Base-by-base conservation (phyloP, 768 basidiomycete species). In the Suillus sp. region DNA sequence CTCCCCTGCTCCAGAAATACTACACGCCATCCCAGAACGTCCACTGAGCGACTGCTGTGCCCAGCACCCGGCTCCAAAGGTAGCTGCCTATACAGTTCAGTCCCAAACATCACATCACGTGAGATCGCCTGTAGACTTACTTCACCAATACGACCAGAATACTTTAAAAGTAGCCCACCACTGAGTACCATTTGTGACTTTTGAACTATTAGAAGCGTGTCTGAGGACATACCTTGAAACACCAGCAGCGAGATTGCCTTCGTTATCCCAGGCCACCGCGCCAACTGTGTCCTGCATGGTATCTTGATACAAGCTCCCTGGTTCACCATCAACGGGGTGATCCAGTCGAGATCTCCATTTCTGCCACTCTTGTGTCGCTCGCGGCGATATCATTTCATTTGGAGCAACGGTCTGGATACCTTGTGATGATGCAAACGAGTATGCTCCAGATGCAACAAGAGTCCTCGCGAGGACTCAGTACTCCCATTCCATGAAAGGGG, bases 21-120 rank as follows among this genome's bases (percentile, higher is more conserved):
- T 92, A 66, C 89, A 92, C 25, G 89, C 87, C 65, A 88, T 77
- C 27, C 82, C 79, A 16, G 69, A 25, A 56, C 40, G 54, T 53
- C 68, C 63, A 56, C 70, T 63, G 4, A 25, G 59, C 16, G 67
- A 68, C 35, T 74, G 73, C 62, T 83, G 78, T 1, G 89, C 89
- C 90, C 90, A 93, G 63, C 91, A 92, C 42, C 91, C 91, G 13
- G 91, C 85, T 20, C 91, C 91, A 66, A 82, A 91, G 6, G 85
- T 68, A 1, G 89, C 87, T 3, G 91, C 91, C 90, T 90, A 64
- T 35, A 55, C 27, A 62, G 16, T 37, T 58, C 54, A 64, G 65
- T 45, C 37, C 6, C 25, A 55, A 42, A 62, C 20, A 37, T 20
- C 11, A 7, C 10, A 18, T 35, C 13, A 43, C 18, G 25, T 30